Base-by-base conservation (phyloP, 2,329 filamentous ascomycete species). In the Aspergillus alliaceus region DNA sequence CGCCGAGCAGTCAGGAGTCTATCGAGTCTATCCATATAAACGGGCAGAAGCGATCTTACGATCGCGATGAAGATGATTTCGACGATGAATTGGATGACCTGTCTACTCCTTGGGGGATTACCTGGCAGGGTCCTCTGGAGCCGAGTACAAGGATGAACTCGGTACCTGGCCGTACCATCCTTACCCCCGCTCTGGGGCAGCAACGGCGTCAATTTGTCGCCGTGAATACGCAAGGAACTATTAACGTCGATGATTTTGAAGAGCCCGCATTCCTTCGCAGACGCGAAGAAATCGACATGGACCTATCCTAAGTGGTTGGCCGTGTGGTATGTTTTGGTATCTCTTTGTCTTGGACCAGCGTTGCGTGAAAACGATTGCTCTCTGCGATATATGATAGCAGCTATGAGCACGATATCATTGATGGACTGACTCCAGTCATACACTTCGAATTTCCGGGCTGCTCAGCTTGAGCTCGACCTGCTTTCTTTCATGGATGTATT, bases 261-360 rank as follows among this genome's bases (percentile, higher is more conserved):
- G 78, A 81, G 48, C 75, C 78, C 5, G 54, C 69, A 3, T 81
- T 81, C 58, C 65, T 81, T 52, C 69, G 74, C 40, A 68, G 72
- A 53, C 71, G 71, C 37, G 76, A 78, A 44, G 77, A 79, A 56
- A 64, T 76, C 52, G 65, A 70, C 68, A 56, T 62, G 58, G 63
- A 74, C 44, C 68, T 48, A 15, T 48, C 44, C 2, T 48, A 18
- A 44, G n/a, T 44, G 22, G 24, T n/a, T n/a, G 25, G 14, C 24
- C 11, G n/a, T n/a, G n/a, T n/a, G n/a, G n/a, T n/a, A n/a, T n/a
- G n/a, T n/a, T n/a, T n/a, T n/a, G n/a, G n/a, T n/a, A n/a, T n/a
- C n/a, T n/a, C n/a, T n/a, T n/a, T n/a, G n/a, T n/a, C n/a, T n/a
- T 40, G 37, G 18, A 24, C 37, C 37, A 12, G 4, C 18, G 7